Conservation (phyloP, 805 yeast genomes). For the Nematodospora valgi region DNA sequence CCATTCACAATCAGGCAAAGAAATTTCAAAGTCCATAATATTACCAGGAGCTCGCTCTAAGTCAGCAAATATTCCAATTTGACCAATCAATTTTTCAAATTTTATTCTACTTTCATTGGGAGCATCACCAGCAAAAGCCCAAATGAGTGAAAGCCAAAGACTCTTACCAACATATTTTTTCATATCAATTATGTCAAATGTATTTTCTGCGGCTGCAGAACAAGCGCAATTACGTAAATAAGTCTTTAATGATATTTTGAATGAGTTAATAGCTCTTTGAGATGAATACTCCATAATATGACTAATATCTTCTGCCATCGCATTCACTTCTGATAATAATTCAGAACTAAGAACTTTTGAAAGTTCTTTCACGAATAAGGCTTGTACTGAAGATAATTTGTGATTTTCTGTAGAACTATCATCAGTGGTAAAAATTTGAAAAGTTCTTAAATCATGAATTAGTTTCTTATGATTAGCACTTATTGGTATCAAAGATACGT, state of each 20-base stretch:
- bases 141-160: constrained; percentile 39
- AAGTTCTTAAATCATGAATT: constrained; percentile 16
- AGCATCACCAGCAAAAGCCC: constrained; percentile 69
- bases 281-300: constrained; percentile 54
- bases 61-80: constrained; percentile 14
- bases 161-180: constrained; percentile 29
- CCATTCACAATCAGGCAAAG: constrained; percentile 49
- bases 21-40: constrained; percentile 42
- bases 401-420: constrained; percentile 6
- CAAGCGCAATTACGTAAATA: constrained; percentile 21
- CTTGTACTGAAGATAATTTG: constrained; percentile 10
- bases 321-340: constrained; percentile 17
- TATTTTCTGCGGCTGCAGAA: too few species aligned
- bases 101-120: constrained; percentile 30
- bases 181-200: constrained; percentile 17
- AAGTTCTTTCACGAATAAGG: constrained; percentile 11
- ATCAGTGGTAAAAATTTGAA: background rate
- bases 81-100: constrained; percentile 30
- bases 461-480: constrained; percentile 14
- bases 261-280: constrained; percentile 34
- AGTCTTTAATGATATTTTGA: constrained; percentile 37
- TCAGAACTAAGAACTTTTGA: constrained; percentile 1
- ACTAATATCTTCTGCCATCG: constrained; percentile 19
- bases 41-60: constrained; percentile 12
- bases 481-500: constrained; percentile 22